Conservation (phyloP, 2,329 filamentous ascomycete genomes). For the Fusarium oligoseptatum region DNA sequence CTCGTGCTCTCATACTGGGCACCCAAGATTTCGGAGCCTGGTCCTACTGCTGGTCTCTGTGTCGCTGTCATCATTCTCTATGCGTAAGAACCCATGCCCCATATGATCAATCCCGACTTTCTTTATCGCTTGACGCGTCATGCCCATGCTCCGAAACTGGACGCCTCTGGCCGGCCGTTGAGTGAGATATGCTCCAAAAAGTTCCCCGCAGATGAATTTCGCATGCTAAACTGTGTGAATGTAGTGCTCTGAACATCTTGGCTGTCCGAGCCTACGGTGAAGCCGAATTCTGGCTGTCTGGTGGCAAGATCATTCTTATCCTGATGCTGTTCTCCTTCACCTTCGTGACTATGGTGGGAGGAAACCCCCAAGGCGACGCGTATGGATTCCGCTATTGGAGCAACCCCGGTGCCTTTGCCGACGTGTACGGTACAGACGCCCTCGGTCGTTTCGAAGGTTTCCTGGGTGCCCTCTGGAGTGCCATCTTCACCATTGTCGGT, state of each 20-base stretch:
- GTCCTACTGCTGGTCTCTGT: slow-evolving; percentile 75
- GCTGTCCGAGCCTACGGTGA: slow-evolving; percentile 77
- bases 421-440: slow-evolving; percentile 67
- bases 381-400: slow-evolving; percentile 80
- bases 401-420: slow-evolving; percentile 57
- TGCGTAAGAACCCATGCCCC: slow-evolving; percentile 59
- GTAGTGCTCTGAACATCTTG: slow-evolving; percentile 71
- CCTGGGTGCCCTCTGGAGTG: slow-evolving; percentile 74
- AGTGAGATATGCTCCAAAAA: slow-evolving; percentile 15
- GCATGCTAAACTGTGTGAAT: slow-evolving; percentile 48
- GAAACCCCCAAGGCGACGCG: slow-evolving; percentile 76
- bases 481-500: slow-evolving; percentile 73
- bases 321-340: slow-evolving; percentile 78
- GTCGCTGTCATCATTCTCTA: slow-evolving; percentile 68
- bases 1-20: slow-evolving; percentile 59
- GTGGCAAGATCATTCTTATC: slow-evolving; percentile 75
- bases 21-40: slow-evolving; percentile 66
- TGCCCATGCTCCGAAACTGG: slow-evolving; percentile 6
- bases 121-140: slow-evolving; percentile 15
- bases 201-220: slow-evolving; percentile 12
- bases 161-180: neutral
- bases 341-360: slow-evolving; percentile 84
- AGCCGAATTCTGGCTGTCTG: slow-evolving; percentile 77
- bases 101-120: slow-evolving; percentile 2
- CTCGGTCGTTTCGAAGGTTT: slow-evolving; percentile 80